Base-by-base conservation (phyloP, 805 yeast genomes). In the Metschnikowia arizonensis region DNA sequence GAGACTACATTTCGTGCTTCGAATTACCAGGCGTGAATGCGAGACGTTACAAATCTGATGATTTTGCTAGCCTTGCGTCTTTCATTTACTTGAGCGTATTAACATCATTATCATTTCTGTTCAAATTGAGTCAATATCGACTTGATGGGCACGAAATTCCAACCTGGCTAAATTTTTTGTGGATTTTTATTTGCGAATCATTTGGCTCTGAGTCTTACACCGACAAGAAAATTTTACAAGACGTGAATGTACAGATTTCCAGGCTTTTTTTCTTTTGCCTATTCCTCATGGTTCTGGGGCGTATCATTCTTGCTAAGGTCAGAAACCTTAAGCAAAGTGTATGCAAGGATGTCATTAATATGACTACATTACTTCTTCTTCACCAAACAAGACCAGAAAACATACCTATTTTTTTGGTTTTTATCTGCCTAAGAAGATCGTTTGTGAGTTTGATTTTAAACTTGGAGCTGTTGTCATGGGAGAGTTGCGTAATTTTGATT, bases 131-230 rank as follows among this genome's bases (percentile, higher is more conserved):
- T 18, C 80, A 78, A 62, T 78, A 76, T 21, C 55, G 66, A 36
- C 73, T 74, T 7, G 79, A 81, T 50, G 85, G 84, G 4, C 81
- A 79, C 47, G 40, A 46, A 1, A 63, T 82, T 1, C 88, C 89
- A 0, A 4, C 17, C 1, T 57, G 68, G 70, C 55, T 56, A 36
- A 53, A 19, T 26, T 45, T 53, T 48, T 46, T 61, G 17, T 48
- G 66, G 29, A 29, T 42, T 3, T 67, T 68, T 61, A 50, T 72
- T 2, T 54, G 69, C 28, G 57, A 59, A 0, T 52, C 60, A 1
- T 56, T 71, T 15, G 64, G 62, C 1, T 47, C 58, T 1, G 53
- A 61, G 0, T 18, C 25, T 17, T 14, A 38, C 3, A 10, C 33
- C 8, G 39, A 46, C 17, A 54, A 58, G 44, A 40, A 44, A 44